Percentiles rank a stretch among this genome's conserved stretches.
Evolutionary conservation across 139 green algal species (phyloP).

Genomic region (Zygnema circumcarinatum): DNA sequence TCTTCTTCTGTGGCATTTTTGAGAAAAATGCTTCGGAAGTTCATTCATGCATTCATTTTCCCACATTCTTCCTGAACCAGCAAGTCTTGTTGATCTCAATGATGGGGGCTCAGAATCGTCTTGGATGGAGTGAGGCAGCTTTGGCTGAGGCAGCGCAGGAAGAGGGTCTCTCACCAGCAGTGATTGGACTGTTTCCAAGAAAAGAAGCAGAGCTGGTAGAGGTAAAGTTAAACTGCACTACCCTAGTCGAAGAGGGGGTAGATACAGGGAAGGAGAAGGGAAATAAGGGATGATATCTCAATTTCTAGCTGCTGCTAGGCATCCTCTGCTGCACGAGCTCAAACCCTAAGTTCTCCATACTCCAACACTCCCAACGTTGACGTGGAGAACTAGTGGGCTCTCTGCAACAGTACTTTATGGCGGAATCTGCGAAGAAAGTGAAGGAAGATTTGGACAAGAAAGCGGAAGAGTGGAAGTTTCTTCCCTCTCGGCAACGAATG

Average conservation of each 20-base stretch:
- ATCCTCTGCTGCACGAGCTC: neutral
- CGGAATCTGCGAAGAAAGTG: constrained; percentile 26
- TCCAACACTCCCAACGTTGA: neutral
- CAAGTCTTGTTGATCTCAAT: neutral
- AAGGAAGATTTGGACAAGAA: neutral
- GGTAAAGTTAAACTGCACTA: neutral
- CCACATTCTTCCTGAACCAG: neutral
- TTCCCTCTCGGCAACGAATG: constrained; percentile 5
- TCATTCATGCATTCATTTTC: neutral
- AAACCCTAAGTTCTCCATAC: neutral
- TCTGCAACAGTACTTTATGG: constrained; percentile 58
- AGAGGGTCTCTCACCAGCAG: constrained; percentile 7
- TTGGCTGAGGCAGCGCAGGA: constrained; percentile 19
- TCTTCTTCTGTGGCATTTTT: too few relatives aligned
- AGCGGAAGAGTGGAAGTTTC: constrained; percentile 3
- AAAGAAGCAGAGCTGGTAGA: constrained; percentile 45
- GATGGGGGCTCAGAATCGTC: neutral
- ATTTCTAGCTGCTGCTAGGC: neutral
- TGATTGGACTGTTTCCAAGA: constrained; percentile 30
- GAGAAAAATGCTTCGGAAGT: too few relatives aligned
- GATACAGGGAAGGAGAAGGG: neutral
- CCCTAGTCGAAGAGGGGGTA: neutral
- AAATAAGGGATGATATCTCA: neutral
- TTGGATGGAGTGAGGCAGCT: constrained; percentile 38
- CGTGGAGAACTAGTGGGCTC: too few relatives aligned